Conservation (phyloP, 2,329 filamentous ascomycete species). For the Trichoderma citrinoviride region DNA sequence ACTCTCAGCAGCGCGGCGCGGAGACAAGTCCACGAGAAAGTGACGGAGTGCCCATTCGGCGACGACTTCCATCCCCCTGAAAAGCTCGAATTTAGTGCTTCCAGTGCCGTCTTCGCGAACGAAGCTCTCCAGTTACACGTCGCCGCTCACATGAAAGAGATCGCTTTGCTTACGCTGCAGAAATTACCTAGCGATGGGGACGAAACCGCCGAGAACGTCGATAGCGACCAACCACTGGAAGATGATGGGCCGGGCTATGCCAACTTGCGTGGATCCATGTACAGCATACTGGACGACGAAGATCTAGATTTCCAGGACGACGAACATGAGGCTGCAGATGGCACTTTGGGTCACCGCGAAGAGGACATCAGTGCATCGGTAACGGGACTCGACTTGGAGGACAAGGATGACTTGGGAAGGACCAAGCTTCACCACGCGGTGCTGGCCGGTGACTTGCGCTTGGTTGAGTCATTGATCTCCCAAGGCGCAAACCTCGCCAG, state of each 20-base stretch:
- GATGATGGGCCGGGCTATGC: neutral
- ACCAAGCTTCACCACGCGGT: neutral
- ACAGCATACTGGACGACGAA: neutral
- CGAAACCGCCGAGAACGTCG: neutral
- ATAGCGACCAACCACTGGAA: neutral
- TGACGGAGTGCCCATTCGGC: neutral
- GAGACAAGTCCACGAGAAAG: neutral
- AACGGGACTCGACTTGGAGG: neutral
- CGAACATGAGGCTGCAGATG: neutral
- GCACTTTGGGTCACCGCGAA: neutral
- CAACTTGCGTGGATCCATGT: neutral
- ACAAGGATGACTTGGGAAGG: slow-evolving; percentile 1
- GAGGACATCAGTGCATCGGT: neutral
- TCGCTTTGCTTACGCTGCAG: slow-evolving; percentile 5
- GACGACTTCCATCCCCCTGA: neutral
- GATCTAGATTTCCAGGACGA: neutral
- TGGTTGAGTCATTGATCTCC: neutral
- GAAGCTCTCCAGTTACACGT: slow-evolving; percentile 9
- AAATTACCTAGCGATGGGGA: neutral
- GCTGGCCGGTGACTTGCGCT: neutral
- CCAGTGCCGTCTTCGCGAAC: neutral
- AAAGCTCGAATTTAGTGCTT: neutral
- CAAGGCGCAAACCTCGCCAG: neutral
- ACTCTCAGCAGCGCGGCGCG: neutral
- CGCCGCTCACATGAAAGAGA: neutral